Conservation (phyloP, 2,329 filamentous ascomycete species). For the Colletotrichum spaethianum region DNA sequence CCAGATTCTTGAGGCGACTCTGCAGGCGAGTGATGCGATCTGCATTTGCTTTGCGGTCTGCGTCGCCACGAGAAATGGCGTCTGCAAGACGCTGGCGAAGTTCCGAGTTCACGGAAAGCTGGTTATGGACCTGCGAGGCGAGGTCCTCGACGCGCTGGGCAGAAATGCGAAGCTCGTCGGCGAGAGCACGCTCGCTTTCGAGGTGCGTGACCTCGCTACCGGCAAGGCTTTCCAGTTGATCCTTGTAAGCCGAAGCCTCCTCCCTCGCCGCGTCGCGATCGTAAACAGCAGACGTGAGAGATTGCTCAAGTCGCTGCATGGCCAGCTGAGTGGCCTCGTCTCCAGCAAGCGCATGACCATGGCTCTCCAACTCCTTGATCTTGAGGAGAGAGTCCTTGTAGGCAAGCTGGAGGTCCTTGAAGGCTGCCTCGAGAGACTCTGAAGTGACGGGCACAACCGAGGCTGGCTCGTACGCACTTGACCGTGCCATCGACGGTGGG, state of each 20-base stretch:
- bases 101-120: conserved; percentile 82
- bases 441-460: conserved; percentile 71
- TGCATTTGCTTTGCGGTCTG: conserved; percentile 84
- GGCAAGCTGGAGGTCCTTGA: conserved; percentile 80
- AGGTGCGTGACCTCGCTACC: conserved; percentile 69
- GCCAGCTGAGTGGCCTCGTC: conserved; percentile 75
- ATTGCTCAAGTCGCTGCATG: conserved; percentile 76
- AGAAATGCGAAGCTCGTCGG: conserved; percentile 79
- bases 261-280: conserved; percentile 81
- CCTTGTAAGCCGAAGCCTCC: conserved; percentile 73
- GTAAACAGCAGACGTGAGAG: conserved; percentile 77
- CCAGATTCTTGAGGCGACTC: conserved; percentile 82
- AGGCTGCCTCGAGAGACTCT: conserved; percentile 80
- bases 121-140: conserved; percentile 82
- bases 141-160: conserved; percentile 85
- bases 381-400: conserved; percentile 77
- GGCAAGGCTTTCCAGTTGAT: conserved; percentile 72
- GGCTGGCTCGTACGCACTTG: conserved; percentile 47
- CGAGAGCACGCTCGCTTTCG: conserved; percentile 74
- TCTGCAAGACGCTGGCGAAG: conserved; percentile 83
- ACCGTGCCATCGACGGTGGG: conserved; percentile 70
- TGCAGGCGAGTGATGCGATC: conserved; percentile 89
- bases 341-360: conserved; percentile 51
- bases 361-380: conserved; percentile 74
- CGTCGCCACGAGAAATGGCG: conserved; percentile 87